Base-by-base conservation (phyloP, 2,329 filamentous ascomycete species). In the Pyrenophora teres region DNA sequence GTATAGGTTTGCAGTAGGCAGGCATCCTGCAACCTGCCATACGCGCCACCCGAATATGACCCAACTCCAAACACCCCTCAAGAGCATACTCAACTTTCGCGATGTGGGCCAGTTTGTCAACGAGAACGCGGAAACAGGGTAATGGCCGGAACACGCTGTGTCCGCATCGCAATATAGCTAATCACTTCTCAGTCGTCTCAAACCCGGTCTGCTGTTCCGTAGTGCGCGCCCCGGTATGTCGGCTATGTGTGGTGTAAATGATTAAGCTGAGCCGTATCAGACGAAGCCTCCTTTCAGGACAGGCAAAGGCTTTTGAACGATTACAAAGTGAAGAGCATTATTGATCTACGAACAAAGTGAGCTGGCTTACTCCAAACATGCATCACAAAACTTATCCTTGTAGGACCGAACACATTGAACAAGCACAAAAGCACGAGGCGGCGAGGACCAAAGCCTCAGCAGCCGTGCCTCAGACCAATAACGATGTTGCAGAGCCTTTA, bases 321-420 rank as follows among this genome's bases (percentile, higher is more conserved):
- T 27, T 81, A 87, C 60, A 80, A 82, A 18, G 83, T 96, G 57
- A 83, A 80, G 59, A 90, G 86, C 2, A 83, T 96, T 35, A 82
- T 96, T 53, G 92, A 96, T 75, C 77, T 96, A 9, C 83, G 92
- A 49, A 90, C 90, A 56, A 85, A 87, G 85, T 90, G 80, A 72
- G 54, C 32, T 15, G 16, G 4, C 6, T 9, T 16, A 8, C n/a
- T 31, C 7, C 3, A n/a, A 21, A 8, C 5, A 10, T 3, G 8
- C 18, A 27, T 19, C 15, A n/a, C n/a, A 32, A 32, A 38, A 25
- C 50, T 62, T 13, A 62, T 36, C 8, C 8, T 6, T 5, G 19
- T 50, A 89, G 87, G 60, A 90, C 89, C 18, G 90, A 93, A 72
- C 87, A 90, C 65, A 78, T 84, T 56, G 83, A 86, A 67, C 86